phyloP scores from a whole-genome alignment of 805 yeast species.

The Sungouiella blattae region DNA sequence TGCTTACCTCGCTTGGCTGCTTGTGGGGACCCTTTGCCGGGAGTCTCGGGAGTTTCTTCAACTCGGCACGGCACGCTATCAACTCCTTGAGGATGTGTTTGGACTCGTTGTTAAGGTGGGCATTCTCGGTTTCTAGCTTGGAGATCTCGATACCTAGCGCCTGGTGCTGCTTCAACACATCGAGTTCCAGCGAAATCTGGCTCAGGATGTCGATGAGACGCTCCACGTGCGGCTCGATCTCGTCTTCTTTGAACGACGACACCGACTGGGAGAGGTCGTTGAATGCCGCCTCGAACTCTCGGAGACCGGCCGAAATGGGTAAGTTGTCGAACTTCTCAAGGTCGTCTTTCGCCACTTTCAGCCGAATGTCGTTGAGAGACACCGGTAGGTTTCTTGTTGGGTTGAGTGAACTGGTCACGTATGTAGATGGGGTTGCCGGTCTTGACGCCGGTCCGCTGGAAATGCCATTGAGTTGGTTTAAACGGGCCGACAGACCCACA shows the following conservation, averaged over 20 bases:
- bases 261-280: constrained; percentile 26
- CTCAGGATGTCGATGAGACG: constrained; percentile 26
- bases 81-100: constrained; percentile 30
- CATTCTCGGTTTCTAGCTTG: constrained; percentile 19
- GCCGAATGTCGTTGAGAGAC: constrained; percentile 13
- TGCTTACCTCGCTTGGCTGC: constrained; percentile 19
- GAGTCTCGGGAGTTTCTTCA: constrained; percentile 30
- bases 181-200: constrained; percentile 21
- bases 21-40: constrained; percentile 19
- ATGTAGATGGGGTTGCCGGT: constrained; percentile 19
- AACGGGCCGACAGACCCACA: constrained; percentile 29
- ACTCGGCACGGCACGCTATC: constrained; percentile 28
- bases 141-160: constrained; percentile 24
- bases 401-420: constrained; percentile 37
- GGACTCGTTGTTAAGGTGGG: constrained; percentile 21
- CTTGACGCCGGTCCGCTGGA: constrained; percentile 10
- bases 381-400: constrained; percentile 31
- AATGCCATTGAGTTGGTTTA: constrained; percentile 20
- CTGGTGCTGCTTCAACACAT: constrained; percentile 27
- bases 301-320: constrained; percentile 28
- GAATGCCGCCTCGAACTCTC: constrained; percentile 28
- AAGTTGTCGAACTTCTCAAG: constrained; percentile 27
- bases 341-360: constrained; percentile 21
- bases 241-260: constrained; percentile 32
- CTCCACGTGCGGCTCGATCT: constrained; percentile 21